These are phyloP conservation scores for Geoglossum cookeanum DNA, from an alignment of 2,329 filamentous ascomycete species.

Conservation along the genomic window DNA sequence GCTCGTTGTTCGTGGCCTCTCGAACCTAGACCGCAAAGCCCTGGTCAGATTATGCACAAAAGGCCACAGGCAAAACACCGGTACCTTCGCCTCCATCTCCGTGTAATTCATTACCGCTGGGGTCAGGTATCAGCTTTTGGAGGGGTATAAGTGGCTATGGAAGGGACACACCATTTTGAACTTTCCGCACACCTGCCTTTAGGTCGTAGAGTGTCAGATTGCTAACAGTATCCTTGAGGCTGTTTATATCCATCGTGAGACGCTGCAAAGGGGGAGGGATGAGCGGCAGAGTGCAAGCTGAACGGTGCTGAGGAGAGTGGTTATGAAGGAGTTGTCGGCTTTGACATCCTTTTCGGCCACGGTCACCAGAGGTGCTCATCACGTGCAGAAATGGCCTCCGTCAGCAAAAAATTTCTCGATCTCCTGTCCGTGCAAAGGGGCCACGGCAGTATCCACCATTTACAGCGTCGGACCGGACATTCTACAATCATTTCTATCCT, in stretches of 20 bases:
- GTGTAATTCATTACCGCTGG: slow-evolving; percentile 95
- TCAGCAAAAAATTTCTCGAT: too few relatives aligned
- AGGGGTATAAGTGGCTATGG: background rate
- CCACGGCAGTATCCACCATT: background rate
- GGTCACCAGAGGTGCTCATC: too few relatives aligned
- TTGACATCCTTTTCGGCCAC: too few relatives aligned
- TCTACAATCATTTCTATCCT: background rate
- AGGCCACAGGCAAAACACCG: slow-evolving; percentile 2
- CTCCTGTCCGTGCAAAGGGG: too few relatives aligned
- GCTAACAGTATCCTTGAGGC: slow-evolving; percentile 67
- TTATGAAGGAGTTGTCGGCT: background rate
- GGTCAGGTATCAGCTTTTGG: background rate
- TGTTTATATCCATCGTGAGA: slow-evolving; percentile 61
- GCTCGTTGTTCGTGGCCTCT: slow-evolving; percentile 97
- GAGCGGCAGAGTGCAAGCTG: slow-evolving; percentile 3
- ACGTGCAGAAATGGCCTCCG: too few relatives aligned
- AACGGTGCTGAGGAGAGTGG: background rate
- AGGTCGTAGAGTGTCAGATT: slow-evolving; percentile 88
- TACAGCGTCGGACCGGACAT: background rate
- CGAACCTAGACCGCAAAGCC: slow-evolving; percentile 43
- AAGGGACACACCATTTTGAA: slow-evolving; percentile 68
- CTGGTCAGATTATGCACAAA: background rate
- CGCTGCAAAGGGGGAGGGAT: slow-evolving; percentile 3
- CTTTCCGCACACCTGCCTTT: slow-evolving; percentile 86
- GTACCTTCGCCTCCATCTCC: slow-evolving; percentile 61